A percentile compares a stretch with the other conserved stretches of the same genome.
phyloP scores from a whole-genome alignment of 495 filamentous ascomycete species.

The Xylaria nigripes region DNA sequence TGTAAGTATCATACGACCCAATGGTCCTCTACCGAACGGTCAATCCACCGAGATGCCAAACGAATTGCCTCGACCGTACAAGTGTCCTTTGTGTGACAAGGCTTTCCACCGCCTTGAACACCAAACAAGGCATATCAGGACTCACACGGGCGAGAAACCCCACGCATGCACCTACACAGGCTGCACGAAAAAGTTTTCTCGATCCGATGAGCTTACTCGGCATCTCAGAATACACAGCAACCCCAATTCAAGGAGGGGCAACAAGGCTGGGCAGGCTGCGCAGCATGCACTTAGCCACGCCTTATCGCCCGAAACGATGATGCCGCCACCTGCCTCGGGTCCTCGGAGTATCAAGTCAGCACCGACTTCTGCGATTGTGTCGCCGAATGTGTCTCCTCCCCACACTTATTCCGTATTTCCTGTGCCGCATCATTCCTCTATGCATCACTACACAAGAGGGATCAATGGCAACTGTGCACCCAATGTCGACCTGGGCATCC shows the following conservation, averaged over 20 bases:
- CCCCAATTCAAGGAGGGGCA: conserved; percentile 88
- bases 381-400: conserved; percentile 92
- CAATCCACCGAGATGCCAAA: conserved; percentile 42
- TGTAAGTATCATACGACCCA: conserved; percentile 60
- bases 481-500: conserved; percentile 70
- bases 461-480: conserved; percentile 28
- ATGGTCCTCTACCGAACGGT: conserved; percentile 54
- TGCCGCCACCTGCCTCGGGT: conserved; percentile 74
- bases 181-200: conserved; percentile 95
- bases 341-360: conserved; percentile 62
- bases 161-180: conserved; percentile 90
- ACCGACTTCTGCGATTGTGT: conserved; percentile 80
- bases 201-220: conserved; percentile 92
- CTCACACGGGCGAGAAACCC: conserved; percentile 97
- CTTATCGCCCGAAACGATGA: conserved; percentile 46
- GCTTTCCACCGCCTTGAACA: conserved; percentile 98
- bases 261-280: conserved; percentile 59
- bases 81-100: conserved; percentile 97
- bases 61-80: conserved; percentile 93
- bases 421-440: conserved; percentile 49
- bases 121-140: conserved; percentile 94
- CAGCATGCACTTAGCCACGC: conserved; percentile 26
- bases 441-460: conserved; percentile 60
- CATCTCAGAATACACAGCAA: conserved; percentile 99
- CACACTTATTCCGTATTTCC: conserved; percentile 76